Percentiles rank a stretch among this genome's conserved stretches.
These are phyloP conservation scores for Stereocaulon alpinum DNA, from an alignment of 495 filamentous ascomycete species.

Conservation along the genomic window DNA sequence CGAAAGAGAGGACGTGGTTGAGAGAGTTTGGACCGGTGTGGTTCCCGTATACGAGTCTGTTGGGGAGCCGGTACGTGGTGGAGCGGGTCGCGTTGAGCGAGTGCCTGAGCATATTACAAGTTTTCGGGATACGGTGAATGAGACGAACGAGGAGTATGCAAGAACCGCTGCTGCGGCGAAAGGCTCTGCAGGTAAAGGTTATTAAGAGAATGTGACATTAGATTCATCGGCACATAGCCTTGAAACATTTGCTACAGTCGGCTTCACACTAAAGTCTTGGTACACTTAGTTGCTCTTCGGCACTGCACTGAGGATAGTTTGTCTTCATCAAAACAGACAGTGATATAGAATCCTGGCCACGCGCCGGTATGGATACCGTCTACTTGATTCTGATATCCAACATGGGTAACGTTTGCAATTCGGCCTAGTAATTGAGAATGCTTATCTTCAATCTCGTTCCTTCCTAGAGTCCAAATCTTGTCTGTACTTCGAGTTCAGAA, in stretches of 20 bases:
- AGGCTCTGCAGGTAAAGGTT: conserved; percentile 21
- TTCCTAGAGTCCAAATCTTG: too few relatives aligned
- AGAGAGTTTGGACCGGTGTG: conserved; percentile 72
- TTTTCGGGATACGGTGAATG: conserved; percentile 47
- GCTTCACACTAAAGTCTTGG: not conserved
- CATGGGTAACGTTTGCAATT: too few relatives aligned
- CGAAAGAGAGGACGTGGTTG: conserved; percentile 47
- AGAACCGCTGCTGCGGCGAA: conserved; percentile 33
- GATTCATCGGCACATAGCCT: not conserved
- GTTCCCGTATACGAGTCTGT: conserved; percentile 58
- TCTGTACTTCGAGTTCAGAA: too few relatives aligned
- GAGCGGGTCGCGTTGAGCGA: conserved; percentile 46
- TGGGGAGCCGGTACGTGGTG: conserved; percentile 58
- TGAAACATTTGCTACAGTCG: not conserved
- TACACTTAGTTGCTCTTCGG: not conserved
- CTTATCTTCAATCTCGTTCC: too few relatives aligned
- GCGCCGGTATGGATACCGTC: too few relatives aligned
- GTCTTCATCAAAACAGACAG: too few relatives aligned
- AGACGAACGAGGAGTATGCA: conserved; percentile 41
- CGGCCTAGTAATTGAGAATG: too few relatives aligned
- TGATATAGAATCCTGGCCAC: too few relatives aligned
- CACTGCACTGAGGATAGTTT: not conserved
- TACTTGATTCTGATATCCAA: too few relatives aligned
- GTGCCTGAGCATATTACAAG: conserved; percentile 55
- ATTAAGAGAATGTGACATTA: not conserved